Base-by-base conservation (phyloP, 805 yeast genomes). In the Saturnispora saitoi region DNA sequence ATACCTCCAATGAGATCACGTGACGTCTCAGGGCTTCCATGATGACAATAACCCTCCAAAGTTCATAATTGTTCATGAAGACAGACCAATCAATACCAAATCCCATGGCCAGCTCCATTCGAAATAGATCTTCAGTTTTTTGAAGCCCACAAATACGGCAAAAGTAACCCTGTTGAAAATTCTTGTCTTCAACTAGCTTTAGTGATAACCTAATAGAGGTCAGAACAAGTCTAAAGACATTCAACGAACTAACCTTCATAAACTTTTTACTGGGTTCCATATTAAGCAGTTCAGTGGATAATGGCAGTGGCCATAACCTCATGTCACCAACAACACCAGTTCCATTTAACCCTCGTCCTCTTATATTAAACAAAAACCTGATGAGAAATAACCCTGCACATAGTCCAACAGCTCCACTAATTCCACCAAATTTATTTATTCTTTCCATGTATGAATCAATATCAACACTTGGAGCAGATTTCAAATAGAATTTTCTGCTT, bases 141-240 rank as follows among this genome's bases (percentile, higher is more conserved):
- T 63, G 67, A n/a, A 72, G 62, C 2, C 77, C 77, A 4, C 70
- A 68, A n/a, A 72, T 68, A 32, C 67, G 67, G 38, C 76, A 73
- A 51, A 68, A 72, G 42, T 66, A 65, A 29, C 56, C 57, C 45
- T 70, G 76, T 43, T 66, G 68, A 54, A 64, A 72, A 55, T 72
- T 69, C 40, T 71, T 65, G 53, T 72, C 77, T 52, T 72, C 77
- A 24, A 72, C 59, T 32, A 67, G 58, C 51, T 72, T 72, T 22
- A 65, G 62, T 36, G 74, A 63, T 22, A 73, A 59, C 37, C 77
- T 56, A 14, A 72, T 51, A 32, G 63, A 59, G 2, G 75, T 67
- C 49, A 72, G 58, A 8, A 70, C 54, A 41, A 72, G 55, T 31
- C 77, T 54, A 51, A 70, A 69, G 5, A 66, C 69, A 49, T 72